Evolutionary conservation across 441 rosid species (phyloP).

Genomic region (Populus tomentosa): DNA sequence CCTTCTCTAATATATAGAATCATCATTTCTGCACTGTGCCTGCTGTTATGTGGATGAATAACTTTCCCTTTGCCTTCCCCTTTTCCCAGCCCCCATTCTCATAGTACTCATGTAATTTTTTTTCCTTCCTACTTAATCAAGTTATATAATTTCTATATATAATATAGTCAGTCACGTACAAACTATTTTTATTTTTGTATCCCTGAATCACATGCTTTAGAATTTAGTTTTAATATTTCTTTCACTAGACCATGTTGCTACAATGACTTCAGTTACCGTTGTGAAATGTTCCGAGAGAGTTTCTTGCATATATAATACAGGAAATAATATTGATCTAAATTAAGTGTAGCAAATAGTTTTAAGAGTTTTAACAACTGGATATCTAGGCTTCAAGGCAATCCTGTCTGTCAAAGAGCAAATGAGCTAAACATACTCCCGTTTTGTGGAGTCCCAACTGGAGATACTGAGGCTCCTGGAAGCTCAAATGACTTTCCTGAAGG

Average conservation of each 20-base stretch:
- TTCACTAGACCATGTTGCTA: neutral
- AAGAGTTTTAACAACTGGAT: neutral
- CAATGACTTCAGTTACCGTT: neutral
- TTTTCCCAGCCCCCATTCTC: neutral
- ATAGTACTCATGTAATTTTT: no score
- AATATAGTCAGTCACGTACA: neutral
- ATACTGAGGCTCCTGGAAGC: neutral
- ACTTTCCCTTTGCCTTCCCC: neutral
- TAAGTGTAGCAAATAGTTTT: neutral
- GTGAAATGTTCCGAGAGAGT: neutral
- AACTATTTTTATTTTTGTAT: neutral
- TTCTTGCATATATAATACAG: neutral
- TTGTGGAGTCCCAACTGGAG: conserved; percentile 21
- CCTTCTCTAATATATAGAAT: neutral
- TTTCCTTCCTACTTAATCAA: neutral
- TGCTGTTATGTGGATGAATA: neutral
- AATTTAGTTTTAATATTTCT: neutral
- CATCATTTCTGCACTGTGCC: neutral
- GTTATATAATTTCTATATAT: neutral
- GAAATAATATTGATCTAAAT: neutral
- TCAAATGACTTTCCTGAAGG: neutral
- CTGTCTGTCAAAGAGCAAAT: conserved; percentile 23
- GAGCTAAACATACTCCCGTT: conserved; percentile 18
- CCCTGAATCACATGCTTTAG: neutral
- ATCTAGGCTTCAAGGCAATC: conserved; percentile 40